Percentiles rank a stretch among this genome's conserved stretches.
These are phyloP conservation scores for Solanum dulcamara DNA, from an alignment of 257 asterid species.

Conservation along the genomic window DNA sequence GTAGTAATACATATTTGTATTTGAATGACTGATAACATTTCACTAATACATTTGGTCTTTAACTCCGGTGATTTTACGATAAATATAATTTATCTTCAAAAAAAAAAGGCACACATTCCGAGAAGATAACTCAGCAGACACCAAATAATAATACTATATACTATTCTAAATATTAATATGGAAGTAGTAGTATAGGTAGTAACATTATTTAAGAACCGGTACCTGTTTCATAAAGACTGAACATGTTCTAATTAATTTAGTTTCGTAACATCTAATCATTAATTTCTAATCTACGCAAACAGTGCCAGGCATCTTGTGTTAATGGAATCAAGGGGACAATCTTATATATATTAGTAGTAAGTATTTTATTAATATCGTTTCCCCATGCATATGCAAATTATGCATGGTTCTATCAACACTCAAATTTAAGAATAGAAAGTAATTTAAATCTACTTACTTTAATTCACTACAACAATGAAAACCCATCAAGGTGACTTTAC, in stretches of 20 bases:
- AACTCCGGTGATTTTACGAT: no score
- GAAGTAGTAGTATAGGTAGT: neutral
- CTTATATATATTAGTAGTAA: constrained; percentile 9
- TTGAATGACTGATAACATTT: no score
- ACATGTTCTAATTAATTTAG: neutral
- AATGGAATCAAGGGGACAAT: constrained; percentile 40
- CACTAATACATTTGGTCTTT: no score
- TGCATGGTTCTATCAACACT: neutral
- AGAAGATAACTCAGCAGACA: neutral
- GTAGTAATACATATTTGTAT: no score
- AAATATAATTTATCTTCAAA: no score
- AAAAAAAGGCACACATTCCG: no score
- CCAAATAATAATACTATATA: neutral
- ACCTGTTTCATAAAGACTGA: neutral
- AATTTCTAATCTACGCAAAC: constrained; percentile 7
- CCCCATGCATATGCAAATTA: neutral
- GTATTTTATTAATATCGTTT: neutral
- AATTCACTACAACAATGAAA: neutral
- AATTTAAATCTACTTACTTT: neutral
- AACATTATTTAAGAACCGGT: neutral
- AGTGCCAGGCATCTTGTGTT: constrained; percentile 4
- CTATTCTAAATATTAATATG: neutral
- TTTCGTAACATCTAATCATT: neutral
- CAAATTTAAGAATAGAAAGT: neutral
- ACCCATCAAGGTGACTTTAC: neutral